Evolutionary conservation across 2,329 filamentous ascomycete genomes (phyloP).

Genomic region (Sporothrix variecibatus): DNA sequence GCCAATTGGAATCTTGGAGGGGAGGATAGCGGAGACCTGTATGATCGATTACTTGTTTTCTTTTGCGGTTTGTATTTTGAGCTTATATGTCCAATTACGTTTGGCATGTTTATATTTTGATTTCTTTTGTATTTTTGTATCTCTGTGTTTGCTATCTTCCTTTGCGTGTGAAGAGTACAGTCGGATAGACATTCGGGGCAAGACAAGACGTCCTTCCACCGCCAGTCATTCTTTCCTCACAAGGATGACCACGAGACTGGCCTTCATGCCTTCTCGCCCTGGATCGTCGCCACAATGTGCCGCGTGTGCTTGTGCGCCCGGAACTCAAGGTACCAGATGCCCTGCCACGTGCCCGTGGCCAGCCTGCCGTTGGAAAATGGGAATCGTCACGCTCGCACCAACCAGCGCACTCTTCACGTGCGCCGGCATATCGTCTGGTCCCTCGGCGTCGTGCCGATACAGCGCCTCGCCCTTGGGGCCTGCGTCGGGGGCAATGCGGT

Average conservation of each 20-base stretch:
- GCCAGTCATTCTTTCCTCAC: background rate
- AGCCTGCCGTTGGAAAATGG: constrained; percentile 84
- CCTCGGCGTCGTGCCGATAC: constrained; percentile 84
- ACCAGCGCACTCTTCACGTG: constrained; percentile 92
- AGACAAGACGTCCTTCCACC: background rate
- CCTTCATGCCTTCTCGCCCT: constrained; percentile 67
- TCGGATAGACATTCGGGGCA: background rate
- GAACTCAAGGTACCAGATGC: constrained; percentile 96
- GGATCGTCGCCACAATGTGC: constrained; percentile 88
- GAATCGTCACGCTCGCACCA: constrained; percentile 86
- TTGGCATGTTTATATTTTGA: background rate
- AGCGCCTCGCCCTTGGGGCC: constrained; percentile 72
- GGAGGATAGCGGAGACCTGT: background rate
- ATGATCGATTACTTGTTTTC: background rate
- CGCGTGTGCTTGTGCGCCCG: constrained; percentile 73
- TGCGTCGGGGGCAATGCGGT: constrained; percentile 78
- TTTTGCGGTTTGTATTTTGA: background rate
- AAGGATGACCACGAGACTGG: background rate
- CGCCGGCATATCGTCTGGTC: constrained; percentile 93
- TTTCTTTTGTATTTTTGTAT: background rate
- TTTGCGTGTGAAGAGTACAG: background rate
- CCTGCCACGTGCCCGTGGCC: constrained; percentile 73
- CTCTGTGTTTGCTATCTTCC: background rate
- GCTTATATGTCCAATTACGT: background rate
- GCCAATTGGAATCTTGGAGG: background rate